Evolutionary conservation across 768 basidiomycete species (phyloP).

Genomic region (Boletus tylopilopsis): DNA sequence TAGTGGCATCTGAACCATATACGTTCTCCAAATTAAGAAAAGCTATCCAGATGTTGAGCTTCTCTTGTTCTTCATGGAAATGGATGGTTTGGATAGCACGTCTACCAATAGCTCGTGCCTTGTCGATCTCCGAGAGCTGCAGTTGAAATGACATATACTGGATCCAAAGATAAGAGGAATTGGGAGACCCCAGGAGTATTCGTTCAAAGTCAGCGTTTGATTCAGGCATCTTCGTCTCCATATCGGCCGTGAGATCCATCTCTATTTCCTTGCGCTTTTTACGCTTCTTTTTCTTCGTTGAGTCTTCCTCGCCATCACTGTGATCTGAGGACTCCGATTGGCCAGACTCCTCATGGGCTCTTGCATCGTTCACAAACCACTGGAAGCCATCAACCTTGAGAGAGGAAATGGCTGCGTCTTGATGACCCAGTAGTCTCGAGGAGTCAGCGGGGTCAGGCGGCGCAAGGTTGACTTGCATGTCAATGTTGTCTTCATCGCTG

Average conservation of each 20-base stretch:
- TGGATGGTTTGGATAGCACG: slow-evolving; percentile 84
- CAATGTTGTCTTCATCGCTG: slow-evolving; percentile 12
- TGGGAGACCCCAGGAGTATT: slow-evolving; percentile 86
- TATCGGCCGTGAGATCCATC: slow-evolving; percentile 79
- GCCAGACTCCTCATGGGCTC: slow-evolving; percentile 35
- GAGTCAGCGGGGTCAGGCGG: neutral
- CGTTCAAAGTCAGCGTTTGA: slow-evolving; percentile 96
- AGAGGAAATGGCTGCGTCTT: slow-evolving; percentile 23
- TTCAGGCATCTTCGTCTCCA: slow-evolving; percentile 82
- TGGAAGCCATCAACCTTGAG: slow-evolving; percentile 65
- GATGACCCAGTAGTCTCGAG: neutral
- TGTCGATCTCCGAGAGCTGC: slow-evolving; percentile 94
- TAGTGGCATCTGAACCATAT: slow-evolving; percentile 79
- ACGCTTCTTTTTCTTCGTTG: slow-evolving; percentile 54
- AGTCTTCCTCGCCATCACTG: slow-evolving; percentile 18
- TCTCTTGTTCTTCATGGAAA: slow-evolving; percentile 95
- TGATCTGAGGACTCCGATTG: slow-evolving; percentile 46
- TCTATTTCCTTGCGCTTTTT: slow-evolving; percentile 70
- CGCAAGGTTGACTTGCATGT: slow-evolving; percentile 20
- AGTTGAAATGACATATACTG: slow-evolving; percentile 99
- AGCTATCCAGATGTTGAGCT: slow-evolving; percentile 96
- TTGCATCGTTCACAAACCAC: slow-evolving; percentile 51
- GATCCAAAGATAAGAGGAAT: slow-evolving; percentile 97
- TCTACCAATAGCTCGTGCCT: slow-evolving; percentile 83
- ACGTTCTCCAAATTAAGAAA: slow-evolving; percentile 91